Percentiles rank a stretch among this genome's conserved stretches.
These are phyloP conservation scores for Penicillium simplicissimum DNA, from an alignment of 495 filamentous ascomycete species.

Conservation along the genomic window DNA sequence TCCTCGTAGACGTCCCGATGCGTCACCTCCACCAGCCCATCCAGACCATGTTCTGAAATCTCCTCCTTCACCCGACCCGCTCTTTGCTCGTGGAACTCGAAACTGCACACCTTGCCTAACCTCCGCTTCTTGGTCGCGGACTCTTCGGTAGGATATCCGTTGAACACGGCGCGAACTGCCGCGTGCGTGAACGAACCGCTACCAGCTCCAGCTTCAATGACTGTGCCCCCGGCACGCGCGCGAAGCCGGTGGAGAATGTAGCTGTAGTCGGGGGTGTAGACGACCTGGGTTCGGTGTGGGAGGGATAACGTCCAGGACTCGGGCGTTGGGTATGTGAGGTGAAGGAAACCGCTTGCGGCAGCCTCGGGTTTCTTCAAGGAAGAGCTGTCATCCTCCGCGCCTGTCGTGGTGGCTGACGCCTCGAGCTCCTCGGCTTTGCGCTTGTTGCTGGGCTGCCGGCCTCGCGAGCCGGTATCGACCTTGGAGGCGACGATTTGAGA, in stretches of 20 bases:
- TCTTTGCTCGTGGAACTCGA: conserved; percentile 84
- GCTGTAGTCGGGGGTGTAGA: conserved; percentile 97
- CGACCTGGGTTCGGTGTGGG: conserved; percentile 94
- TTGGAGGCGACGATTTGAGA: conserved; percentile 86
- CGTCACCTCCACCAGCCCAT: conserved; percentile 72
- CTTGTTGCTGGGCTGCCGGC: conserved; percentile 57
- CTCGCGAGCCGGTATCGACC: conserved; percentile 83
- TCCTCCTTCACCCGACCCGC: conserved; percentile 72
- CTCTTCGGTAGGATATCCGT: conserved; percentile 60
- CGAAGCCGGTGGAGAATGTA: conserved; percentile 88
- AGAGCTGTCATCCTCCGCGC: conserved; percentile 26
- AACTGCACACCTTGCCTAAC: conserved; percentile 84
- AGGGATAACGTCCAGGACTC: conserved; percentile 90
- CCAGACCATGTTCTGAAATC: conserved; percentile 70
- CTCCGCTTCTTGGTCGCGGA: conserved; percentile 31
- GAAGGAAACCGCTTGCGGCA: conserved; percentile 81
- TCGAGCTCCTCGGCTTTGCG: conserved; percentile 54
- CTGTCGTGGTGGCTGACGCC: conserved; percentile 26
- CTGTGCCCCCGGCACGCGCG: conserved; percentile 71
- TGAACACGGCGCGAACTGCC: conserved; percentile 82
- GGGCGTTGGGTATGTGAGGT: conserved; percentile 86
- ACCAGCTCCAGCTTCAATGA: conserved; percentile 94
- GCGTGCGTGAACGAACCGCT: conserved; percentile 97
- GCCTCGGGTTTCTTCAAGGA: conserved; percentile 47
- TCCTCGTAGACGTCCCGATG: conserved; percentile 89